These are phyloP conservation scores for Kwoniella mangroviensis DNA, from an alignment of 768 basidiomycete species.

Conservation along the genomic window DNA sequence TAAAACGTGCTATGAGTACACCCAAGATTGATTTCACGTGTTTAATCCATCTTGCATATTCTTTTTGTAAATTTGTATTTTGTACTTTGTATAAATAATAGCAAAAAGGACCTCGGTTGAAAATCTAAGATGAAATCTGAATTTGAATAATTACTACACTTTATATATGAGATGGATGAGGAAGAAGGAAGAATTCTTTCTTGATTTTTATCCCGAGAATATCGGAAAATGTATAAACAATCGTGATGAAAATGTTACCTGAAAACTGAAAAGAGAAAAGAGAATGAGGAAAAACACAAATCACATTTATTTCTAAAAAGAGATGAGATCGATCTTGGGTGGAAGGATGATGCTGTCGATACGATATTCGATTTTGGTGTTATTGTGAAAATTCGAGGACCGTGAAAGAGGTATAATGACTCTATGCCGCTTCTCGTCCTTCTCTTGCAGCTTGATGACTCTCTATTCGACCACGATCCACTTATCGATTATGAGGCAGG, in stretches of 20 bases:
- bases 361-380: too few species aligned
- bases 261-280: background rate
- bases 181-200: too few species aligned
- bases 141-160: background rate
- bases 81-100: too few species aligned
- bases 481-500: constrained; percentile 31
- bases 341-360: too few species aligned
- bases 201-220: background rate
- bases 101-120: background rate
- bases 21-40: too few species aligned
- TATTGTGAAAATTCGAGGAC: too few species aligned
- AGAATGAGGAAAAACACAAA: background rate
- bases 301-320: background rate
- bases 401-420: background rate
- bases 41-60: too few species aligned
- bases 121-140: background rate
- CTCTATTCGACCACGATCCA: background rate
- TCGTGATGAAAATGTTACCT: background rate
- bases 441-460: background rate
- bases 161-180: background rate
- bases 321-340: too few species aligned
- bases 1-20: too few species aligned
- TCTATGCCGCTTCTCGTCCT: background rate
- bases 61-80: too few species aligned
- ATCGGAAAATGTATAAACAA: background rate